Evolutionary conservation across 2,329 filamentous ascomycete genomes (phyloP).

Genomic region (Trichoderma cornu-damae): DNA sequence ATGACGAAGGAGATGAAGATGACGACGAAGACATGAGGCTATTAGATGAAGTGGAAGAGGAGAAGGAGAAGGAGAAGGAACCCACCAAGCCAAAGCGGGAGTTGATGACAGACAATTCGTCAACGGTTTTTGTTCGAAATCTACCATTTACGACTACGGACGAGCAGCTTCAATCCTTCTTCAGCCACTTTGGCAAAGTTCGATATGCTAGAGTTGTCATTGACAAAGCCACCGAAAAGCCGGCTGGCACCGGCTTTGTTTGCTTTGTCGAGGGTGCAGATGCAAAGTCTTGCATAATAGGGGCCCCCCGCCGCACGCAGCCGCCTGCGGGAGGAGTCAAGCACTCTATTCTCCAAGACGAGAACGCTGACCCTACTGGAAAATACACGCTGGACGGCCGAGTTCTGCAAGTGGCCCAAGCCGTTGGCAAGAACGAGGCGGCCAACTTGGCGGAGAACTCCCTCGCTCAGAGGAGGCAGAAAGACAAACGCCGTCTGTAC

Average conservation of each 20-base stretch:
- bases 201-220: conserved; percentile 89
- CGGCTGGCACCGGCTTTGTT: conserved; percentile 90
- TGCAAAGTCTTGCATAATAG: conserved; percentile 68
- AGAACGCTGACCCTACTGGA: conserved; percentile 72
- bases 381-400: conserved; percentile 88
- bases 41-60: conserved; percentile 36
- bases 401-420: conserved; percentile 75
- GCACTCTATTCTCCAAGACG: conserved; percentile 83
- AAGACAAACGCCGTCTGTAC: conserved; percentile 86
- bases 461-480: conserved; percentile 59
- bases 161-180: conserved; percentile 76
- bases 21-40: conserved; percentile 32
- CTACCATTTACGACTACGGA: conserved; percentile 85
- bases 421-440: conserved; percentile 80
- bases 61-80: conserved; percentile 25
- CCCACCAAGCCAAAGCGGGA: conserved; percentile 36
- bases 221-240: conserved; percentile 77
- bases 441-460: conserved; percentile 66
- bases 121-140: conserved; percentile 89
- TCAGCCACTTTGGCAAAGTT: conserved; percentile 79
- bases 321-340: conserved; percentile 49
- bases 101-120: conserved; percentile 56
- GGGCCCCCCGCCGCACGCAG: conserved; percentile 59
- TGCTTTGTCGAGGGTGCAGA: conserved; percentile 79
- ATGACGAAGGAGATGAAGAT: conserved; percentile 40